Evolutionary conservation across 352 stramenopile genomes (phyloP).

Genomic region (Phytophthora cactorum): DNA sequence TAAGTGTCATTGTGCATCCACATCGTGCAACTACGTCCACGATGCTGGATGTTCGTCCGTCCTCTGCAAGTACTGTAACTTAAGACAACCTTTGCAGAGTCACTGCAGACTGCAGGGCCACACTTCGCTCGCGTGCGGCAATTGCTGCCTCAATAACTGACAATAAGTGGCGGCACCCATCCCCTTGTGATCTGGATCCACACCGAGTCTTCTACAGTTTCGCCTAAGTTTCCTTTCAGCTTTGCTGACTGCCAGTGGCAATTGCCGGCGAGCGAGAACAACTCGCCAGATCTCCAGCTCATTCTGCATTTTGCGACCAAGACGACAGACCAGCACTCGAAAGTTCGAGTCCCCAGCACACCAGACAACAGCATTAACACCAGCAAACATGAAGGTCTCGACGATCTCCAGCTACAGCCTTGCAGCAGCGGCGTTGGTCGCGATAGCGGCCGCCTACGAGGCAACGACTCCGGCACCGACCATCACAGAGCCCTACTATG

Average conservation of each 20-base stretch:
- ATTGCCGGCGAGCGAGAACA: neutral
- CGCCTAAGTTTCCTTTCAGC: conserved; percentile 7
- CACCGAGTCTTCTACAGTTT: conserved; percentile 3
- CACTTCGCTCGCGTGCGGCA: conserved; percentile 8
- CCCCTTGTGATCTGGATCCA: conserved; percentile 19
- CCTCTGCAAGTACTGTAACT: neutral
- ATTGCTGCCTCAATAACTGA: neutral
- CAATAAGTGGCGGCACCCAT: conserved; percentile 1
- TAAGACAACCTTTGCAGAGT: neutral
- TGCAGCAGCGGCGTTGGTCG: conserved; percentile 11
- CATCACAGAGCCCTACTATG: conserved; percentile 27
- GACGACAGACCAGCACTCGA: conserved; percentile 28
- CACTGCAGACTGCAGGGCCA: neutral
- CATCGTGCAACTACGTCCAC: neutral
- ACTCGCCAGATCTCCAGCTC: conserved; percentile 11
- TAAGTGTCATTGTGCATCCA: conserved; percentile 23
- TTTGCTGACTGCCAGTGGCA: conserved; percentile 11
- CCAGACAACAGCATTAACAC: conserved; percentile 6
- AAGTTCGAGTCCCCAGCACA: conserved; percentile 21
- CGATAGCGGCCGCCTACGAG: conserved; percentile 15
- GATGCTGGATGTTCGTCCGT: neutral
- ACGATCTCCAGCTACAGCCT: conserved; percentile 23
- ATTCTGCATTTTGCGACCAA: conserved; percentile 32
- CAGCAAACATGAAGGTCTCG: conserved; percentile 37
- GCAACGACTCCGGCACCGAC: conserved; percentile 12